These are phyloP conservation scores for Suillus weaverae DNA, from an alignment of 768 basidiomycete species.

Conservation along the genomic window DNA sequence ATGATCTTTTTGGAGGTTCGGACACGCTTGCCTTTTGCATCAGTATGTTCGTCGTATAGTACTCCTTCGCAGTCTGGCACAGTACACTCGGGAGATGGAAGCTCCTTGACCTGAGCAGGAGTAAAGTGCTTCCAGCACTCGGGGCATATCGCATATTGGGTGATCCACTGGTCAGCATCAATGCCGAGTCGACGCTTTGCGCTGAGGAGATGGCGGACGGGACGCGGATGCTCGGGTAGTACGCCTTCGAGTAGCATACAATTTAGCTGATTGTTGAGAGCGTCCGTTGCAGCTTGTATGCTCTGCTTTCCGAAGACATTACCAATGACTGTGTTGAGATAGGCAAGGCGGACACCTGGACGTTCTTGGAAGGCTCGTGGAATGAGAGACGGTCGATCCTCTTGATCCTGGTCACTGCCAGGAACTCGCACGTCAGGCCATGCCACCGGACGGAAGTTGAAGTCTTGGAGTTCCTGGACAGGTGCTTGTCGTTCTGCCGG, in stretches of 20 bases:
- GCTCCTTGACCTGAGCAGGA: background rate
- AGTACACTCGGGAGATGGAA: background rate
- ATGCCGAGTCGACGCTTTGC: background rate
- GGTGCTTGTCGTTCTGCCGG: background rate
- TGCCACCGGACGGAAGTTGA: background rate
- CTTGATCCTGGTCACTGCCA: background rate
- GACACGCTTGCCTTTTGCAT: background rate
- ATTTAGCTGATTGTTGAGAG: background rate
- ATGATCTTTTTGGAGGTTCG: background rate
- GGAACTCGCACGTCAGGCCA: background rate
- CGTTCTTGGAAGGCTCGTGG: conserved; percentile 2
- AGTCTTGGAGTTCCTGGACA: background rate
- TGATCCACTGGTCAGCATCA: background rate
- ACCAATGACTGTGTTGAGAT: conserved; percentile 5
- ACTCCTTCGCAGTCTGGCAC: background rate
- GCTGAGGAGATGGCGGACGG: background rate
- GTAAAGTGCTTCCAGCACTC: background rate
- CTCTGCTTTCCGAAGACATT: conserved; percentile 16
- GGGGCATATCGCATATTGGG: background rate
- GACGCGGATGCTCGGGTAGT: background rate
- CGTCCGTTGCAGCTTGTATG: conserved; percentile 10
- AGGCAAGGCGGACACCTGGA: conserved; percentile 10
- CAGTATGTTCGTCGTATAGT: background rate
- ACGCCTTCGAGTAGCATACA: background rate
- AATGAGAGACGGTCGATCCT: background rate